phyloP scores from a whole-genome alignment of 208 protist genomes.

The Angomonas deanei region DNA sequence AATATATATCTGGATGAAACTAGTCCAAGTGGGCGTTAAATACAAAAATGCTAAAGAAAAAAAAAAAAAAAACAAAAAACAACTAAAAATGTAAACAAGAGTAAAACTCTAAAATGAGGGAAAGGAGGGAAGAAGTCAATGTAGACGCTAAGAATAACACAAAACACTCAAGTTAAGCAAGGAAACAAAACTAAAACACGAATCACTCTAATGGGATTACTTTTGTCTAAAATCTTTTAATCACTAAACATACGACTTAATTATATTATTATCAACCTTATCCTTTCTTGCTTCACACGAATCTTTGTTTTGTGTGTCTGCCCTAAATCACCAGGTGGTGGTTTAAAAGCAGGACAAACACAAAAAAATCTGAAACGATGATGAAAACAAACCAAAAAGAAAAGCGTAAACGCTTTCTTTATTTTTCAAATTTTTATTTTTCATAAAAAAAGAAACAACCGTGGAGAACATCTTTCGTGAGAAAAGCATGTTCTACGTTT shows the following conservation, averaged over 20 bases:
- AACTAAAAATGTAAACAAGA: background rate
- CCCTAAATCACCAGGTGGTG: no score
- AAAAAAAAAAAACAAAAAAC: constrained; percentile 1
- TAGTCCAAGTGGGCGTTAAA: no score
- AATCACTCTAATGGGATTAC: background rate
- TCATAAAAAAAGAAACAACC: no score
- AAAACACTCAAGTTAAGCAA: background rate
- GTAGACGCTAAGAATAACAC: no score
- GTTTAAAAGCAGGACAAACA: constrained; percentile 2
- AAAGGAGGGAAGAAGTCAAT: no score
- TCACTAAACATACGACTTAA: background rate
- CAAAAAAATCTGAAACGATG: background rate
- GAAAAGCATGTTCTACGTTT: background rate
- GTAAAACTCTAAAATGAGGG: background rate
- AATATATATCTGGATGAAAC: no score
- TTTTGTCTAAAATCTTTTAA: background rate
- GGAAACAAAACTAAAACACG: background rate
- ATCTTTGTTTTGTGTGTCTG: no score
- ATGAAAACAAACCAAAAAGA: constrained; percentile 2
- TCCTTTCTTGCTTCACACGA: no score
- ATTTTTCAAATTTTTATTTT: background rate
- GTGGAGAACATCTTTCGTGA: background rate
- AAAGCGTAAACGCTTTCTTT: no score
- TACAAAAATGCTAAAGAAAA: background rate
- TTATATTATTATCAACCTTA: no score